Base-by-base conservation (phyloP, 495 filamentous ascomycete species). In the Hyphodiscus hymeniophilus region DNA sequence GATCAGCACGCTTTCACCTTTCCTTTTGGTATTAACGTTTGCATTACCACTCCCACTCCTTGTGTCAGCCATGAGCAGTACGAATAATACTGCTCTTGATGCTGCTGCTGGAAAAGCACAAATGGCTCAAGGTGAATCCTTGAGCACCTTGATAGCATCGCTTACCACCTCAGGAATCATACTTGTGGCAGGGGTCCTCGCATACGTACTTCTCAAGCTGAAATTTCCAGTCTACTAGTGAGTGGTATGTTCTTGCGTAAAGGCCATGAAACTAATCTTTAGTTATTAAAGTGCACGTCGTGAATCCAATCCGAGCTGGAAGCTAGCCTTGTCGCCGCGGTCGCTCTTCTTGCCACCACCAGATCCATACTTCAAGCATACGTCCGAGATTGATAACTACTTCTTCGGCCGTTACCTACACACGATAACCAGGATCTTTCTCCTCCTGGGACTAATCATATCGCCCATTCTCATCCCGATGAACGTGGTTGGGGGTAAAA, bases 361-460 rank as follows among this genome's bases (percentile, higher is more conserved):
- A 26, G 43, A 48, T 22, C 39, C 20, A 18, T n/a, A 48, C 3
- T 38, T 45, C 24, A 45, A 45, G 23, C 23, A 55, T 33, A 20
- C 21, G 20, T 43, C 46, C 40, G 38, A 21, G n/a, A 18, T 55
- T 15, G 84, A 89, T 61, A 83, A 82, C 54, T 89, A 88, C 66
- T 82, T 89, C 57, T 89, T 89, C 66, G 66, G 88, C 8, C 78
- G 85, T 21, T 89, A 85, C 59, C 68, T 89, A 30, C 80, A 84
- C 17, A 83, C 86, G 69, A 73, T 89, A 8, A 68, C 87, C 17
- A 84, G 83, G 57, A 84, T 87, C 48, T 89, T 89, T 52, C 38
- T 83, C n/a, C 75, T 82, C 0, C 60, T 86, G 23, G 76, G 76
- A 7, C 35, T 78, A n/a, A 55, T 84, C 28, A 74, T 89, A 38